Conservation (phyloP, 2,329 filamentous ascomycete genomes). For the Nemania sp. region DNA sequence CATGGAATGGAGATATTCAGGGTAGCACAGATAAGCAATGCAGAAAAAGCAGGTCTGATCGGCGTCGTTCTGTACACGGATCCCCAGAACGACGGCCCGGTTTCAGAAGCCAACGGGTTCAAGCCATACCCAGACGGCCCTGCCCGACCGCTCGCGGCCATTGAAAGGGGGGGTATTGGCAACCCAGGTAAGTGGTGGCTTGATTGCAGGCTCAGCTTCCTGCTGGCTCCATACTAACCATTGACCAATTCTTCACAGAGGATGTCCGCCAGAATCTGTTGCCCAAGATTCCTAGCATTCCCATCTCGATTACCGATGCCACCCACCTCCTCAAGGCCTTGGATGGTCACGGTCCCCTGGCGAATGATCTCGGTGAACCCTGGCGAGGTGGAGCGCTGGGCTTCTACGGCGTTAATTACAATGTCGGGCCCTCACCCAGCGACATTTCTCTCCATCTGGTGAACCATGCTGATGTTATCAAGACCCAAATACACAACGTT, state of each 20-base stretch:
- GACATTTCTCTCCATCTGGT: background rate
- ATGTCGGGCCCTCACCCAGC: conserved; percentile 4
- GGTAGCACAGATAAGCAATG: background rate
- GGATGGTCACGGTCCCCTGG: conserved; percentile 5
- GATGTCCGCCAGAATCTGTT: background rate
- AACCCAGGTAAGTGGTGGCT: conserved; percentile 15
- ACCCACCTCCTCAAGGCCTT: conserved; percentile 7
- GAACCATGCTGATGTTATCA: background rate
- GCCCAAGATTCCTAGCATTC: conserved; percentile 5
- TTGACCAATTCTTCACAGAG: no score
- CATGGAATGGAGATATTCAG: conserved; percentile 2
- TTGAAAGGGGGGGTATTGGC: conserved; percentile 7
- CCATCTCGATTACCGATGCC: conserved; percentile 3
- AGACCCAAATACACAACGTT: background rate
- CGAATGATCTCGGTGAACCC: background rate
- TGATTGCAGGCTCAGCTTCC: no score
- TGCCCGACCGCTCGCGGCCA: conserved; percentile 2
- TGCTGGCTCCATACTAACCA: no score
- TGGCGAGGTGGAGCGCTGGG: conserved; percentile 6
- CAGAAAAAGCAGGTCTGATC: background rate
- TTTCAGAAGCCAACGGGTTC: conserved; percentile 8
- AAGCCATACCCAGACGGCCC: conserved; percentile 7
- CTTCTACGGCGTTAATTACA: conserved; percentile 10
- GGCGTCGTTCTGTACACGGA: conserved; percentile 6
- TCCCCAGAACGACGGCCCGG: conserved; percentile 7